A percentile compares a stretch with the other conserved stretches of the same genome.
These are phyloP conservation scores for Colletotrichum sp. DNA, from an alignment of 2,329 filamentous ascomycete genomes.

Conservation along the genomic window DNA sequence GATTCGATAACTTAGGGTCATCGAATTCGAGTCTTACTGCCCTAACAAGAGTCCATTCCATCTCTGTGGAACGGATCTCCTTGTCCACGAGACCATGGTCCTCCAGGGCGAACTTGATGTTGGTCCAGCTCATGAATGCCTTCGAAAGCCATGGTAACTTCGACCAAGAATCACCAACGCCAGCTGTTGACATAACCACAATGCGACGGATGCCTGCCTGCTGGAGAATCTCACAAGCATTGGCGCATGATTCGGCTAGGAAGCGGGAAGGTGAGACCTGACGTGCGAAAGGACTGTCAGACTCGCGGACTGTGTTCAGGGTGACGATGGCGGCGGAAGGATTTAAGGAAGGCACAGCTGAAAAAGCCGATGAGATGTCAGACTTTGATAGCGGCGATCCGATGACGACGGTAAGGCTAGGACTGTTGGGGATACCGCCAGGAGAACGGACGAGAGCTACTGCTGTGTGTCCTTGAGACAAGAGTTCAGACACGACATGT, in stretches of 20 bases:
- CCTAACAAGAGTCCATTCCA: conserved; percentile 43
- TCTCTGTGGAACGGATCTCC: conserved; percentile 36
- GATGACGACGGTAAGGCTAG: neutral
- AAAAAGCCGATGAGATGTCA: neutral
- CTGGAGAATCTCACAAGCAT: conserved; percentile 35
- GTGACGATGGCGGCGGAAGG: conserved; percentile 41
- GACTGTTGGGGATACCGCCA: neutral
- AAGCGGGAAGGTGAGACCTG: conserved; percentile 42
- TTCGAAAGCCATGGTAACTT: conserved; percentile 37
- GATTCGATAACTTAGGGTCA: conserved; percentile 24
- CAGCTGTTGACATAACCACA: conserved; percentile 44
- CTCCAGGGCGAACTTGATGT: conserved; percentile 42
- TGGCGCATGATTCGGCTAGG: conserved; percentile 41
- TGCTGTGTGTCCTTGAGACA: conserved; percentile 40
- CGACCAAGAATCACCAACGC: conserved; percentile 41
- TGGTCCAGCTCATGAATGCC: conserved; percentile 42
- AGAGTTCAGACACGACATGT: conserved; percentile 42
- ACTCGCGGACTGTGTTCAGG: conserved; percentile 42
- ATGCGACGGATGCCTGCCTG: conserved; percentile 35
- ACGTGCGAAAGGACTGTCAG: conserved; percentile 44
- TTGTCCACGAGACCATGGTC: conserved; percentile 41
- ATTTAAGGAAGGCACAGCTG: conserved; percentile 20
- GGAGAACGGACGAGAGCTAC: conserved; percentile 42
- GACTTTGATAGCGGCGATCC: neutral
- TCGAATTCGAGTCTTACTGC: conserved; percentile 35